A percentile compares a stretch with the other conserved stretches of the same genome.
phyloP scores from a whole-genome alignment of 148 eudicot genomes.

The Selenicereus undatus region DNA sequence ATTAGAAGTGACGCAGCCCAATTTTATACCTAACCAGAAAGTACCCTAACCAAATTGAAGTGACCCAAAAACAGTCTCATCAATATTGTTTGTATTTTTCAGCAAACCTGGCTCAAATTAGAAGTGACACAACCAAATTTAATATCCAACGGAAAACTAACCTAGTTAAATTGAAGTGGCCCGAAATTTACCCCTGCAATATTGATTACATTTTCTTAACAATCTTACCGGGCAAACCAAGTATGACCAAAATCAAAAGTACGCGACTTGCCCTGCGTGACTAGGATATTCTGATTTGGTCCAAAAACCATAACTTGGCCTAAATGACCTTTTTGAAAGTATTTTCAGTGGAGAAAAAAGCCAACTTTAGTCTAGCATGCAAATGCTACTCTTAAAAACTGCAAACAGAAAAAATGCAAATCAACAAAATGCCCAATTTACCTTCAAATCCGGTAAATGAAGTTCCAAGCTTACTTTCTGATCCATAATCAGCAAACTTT shows the following conservation, averaged over 20 bases:
- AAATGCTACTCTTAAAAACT: neutral
- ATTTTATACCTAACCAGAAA: neutral
- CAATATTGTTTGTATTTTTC: too few relatives aligned
- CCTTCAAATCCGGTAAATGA: constrained; percentile 25
- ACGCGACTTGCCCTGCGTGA: neutral
- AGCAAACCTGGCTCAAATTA: neutral
- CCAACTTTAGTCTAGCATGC: neutral
- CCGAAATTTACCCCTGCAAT: neutral
- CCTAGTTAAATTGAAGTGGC: neutral
- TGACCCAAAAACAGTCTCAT: neutral
- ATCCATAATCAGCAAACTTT: constrained; percentile 23
- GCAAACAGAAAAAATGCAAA: neutral
- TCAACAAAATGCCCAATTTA: neutral
- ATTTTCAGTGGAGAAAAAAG: too few relatives aligned
- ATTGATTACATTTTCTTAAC: neutral
- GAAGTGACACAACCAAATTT: too few relatives aligned
- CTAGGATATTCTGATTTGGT: neutral
- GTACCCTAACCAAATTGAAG: neutral
- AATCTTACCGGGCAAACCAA: neutral
- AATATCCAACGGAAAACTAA: too few relatives aligned
- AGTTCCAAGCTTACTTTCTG: constrained; percentile 18
- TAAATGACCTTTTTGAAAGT: too few relatives aligned
- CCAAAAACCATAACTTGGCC: too few relatives aligned
- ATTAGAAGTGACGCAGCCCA: neutral
- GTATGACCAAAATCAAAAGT: neutral